phyloP scores from a whole-genome alignment of 2,329 filamentous ascomycete genomes.

The Lithohypha guttulata region DNA sequence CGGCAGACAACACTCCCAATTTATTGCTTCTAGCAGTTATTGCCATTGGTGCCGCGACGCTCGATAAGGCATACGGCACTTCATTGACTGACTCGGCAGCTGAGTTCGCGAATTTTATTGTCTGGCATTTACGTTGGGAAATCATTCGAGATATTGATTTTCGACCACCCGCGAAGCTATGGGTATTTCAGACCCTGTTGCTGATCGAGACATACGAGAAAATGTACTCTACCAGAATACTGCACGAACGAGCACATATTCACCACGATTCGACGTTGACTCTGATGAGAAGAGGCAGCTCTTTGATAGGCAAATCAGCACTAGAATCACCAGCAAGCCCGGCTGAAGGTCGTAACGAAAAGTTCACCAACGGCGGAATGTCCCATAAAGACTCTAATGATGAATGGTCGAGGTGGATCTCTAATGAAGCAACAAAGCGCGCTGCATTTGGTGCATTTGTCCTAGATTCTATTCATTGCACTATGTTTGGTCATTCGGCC shows the following conservation, averaged over 20 bases:
- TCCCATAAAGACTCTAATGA: conserved; percentile 60
- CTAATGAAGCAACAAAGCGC: conserved; percentile 77
- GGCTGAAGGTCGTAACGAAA: conserved; percentile 47
- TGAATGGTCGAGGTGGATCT: conserved; percentile 95
- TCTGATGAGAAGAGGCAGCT: conserved; percentile 85
- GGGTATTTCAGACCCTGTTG: conserved; percentile 86
- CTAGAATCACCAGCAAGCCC: conserved; percentile 72
- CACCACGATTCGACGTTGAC: conserved; percentile 94
- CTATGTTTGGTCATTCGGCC: conserved; percentile 94
- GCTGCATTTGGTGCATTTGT: conserved; percentile 91
- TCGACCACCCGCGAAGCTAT: conserved; percentile 82
- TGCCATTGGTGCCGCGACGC: conserved; percentile 78
- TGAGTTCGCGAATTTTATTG: conserved; percentile 77
- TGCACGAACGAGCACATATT: conserved; percentile 92
- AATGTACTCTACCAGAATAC: conserved; percentile 83
- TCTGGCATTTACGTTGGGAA: conserved; percentile 90
- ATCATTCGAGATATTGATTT: conserved; percentile 89
- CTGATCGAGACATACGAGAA: conserved; percentile 93
- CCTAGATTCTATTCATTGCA: conserved; percentile 89
- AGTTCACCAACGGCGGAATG: conserved; percentile 39
- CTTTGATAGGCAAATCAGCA: conserved; percentile 73
- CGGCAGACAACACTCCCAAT: conserved; percentile 73
- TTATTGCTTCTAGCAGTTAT: conserved; percentile 80
- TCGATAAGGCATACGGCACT: conserved; percentile 70
- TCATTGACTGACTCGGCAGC: conserved; percentile 66